phyloP scores from a whole-genome alignment of 2,329 filamentous ascomycete genomes.

The Sporothrix phasma region DNA sequence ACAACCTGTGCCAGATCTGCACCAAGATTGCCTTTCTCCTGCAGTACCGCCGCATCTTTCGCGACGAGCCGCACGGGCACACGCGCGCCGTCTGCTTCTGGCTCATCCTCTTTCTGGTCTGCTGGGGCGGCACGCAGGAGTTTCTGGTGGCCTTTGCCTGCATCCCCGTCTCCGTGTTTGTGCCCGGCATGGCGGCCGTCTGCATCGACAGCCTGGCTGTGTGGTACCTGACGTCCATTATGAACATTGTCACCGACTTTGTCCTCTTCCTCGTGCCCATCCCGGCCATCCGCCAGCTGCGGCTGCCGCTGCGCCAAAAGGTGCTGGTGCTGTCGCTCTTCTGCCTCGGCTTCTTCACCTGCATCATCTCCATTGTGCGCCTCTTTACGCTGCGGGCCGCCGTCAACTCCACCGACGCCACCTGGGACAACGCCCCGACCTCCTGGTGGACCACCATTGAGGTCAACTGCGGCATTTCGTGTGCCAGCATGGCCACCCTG shows the following conservation, averaged over 20 bases:
- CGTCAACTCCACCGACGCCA: constrained; percentile 36
- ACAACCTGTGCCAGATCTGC: constrained; percentile 27
- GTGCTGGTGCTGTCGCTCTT: constrained; percentile 80
- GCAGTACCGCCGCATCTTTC: constrained; percentile 32
- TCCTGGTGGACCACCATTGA: constrained; percentile 79
- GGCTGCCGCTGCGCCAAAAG: constrained; percentile 74
- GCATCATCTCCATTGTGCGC: constrained; percentile 59
- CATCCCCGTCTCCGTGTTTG: constrained; percentile 23
- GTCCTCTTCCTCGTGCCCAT: constrained; percentile 80
- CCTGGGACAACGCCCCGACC: constrained; percentile 26
- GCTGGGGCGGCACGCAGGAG: constrained; percentile 24
- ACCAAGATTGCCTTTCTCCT: constrained; percentile 31
- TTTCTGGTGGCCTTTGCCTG: constrained; percentile 25
- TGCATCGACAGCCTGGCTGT: constrained; percentile 24
- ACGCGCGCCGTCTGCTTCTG: constrained; percentile 22
- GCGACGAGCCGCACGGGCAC: constrained; percentile 12
- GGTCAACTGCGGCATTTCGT: constrained; percentile 81
- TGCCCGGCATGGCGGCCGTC: constrained; percentile 15
- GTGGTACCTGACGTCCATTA: constrained; percentile 28
- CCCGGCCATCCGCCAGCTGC: constrained; percentile 77
- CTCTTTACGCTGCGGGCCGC: constrained; percentile 45
- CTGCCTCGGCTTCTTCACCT: constrained; percentile 65
- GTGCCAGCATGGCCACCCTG: constrained; percentile 77
- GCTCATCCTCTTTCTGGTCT: constrained; percentile 22
- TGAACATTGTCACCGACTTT: constrained; percentile 87